phyloP scores from a whole-genome alignment of 192 early-diverging fungal species.

The Dissophora globulifera region DNA sequence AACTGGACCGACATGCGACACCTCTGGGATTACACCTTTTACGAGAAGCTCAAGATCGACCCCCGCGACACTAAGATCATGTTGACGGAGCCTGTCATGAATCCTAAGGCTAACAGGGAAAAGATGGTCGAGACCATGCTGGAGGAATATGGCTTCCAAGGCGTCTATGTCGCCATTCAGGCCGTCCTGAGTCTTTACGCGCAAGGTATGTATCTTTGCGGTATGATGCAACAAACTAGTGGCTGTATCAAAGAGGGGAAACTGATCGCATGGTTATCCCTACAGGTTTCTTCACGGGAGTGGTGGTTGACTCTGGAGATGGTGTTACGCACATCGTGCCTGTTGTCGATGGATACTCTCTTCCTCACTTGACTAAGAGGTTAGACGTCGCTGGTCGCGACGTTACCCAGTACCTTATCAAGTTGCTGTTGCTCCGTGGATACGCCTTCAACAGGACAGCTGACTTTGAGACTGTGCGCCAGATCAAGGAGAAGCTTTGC shows the following conservation, averaged over 20 bases:
- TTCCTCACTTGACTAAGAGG: slow-evolving; percentile 88
- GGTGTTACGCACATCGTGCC: slow-evolving; percentile 99
- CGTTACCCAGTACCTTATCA: slow-evolving; percentile 97
- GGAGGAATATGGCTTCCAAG: slow-evolving; percentile 95
- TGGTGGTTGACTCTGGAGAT: slow-evolving; percentile 98
- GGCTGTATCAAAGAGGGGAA: too few species aligned
- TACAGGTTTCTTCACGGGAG: slow-evolving; percentile 88
- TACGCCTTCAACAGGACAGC: slow-evolving; percentile 98
- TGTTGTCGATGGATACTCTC: slow-evolving; percentile 95
- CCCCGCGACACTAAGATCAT: slow-evolving; percentile 91
- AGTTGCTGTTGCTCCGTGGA: slow-evolving; percentile 90
- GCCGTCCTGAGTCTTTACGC: slow-evolving; percentile 97
- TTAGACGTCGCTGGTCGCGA: slow-evolving; percentile 97
- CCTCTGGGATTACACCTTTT: slow-evolving; percentile 98
- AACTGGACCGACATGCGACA: slow-evolving; percentile 99
- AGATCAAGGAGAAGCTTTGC: slow-evolving; percentile 98
- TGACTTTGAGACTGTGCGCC: slow-evolving; percentile 97
- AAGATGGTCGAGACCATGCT: slow-evolving; percentile 97
- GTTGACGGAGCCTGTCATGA: slow-evolving; percentile 96
- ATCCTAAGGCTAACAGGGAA: slow-evolving; percentile 91
- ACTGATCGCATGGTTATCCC: too few species aligned
- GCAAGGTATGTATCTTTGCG: slow-evolving; percentile 75
- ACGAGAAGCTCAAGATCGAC: slow-evolving; percentile 90
- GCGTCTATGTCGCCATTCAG: slow-evolving; percentile 95
- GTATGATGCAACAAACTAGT: too few species aligned